Evolutionary conservation across 148 eudicot species (phyloP).

Genomic region (Talinum fruticosum): DNA sequence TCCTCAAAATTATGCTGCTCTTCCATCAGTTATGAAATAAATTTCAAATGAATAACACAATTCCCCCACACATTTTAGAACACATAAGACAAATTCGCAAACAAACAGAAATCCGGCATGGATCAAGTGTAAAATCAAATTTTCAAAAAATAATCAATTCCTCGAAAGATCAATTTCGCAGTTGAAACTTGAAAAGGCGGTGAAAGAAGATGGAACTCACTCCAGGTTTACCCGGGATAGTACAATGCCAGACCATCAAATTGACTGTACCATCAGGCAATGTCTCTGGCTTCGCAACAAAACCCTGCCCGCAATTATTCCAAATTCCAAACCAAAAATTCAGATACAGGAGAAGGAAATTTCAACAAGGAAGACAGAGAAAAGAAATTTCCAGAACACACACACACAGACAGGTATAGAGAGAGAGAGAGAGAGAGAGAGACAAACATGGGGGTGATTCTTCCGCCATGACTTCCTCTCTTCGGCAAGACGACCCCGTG

Average conservation of each 20-base stretch:
- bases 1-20: not conserved
- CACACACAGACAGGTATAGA: not conserved
- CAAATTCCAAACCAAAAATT: not conserved
- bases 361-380: not conserved
- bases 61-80: not conserved
- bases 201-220: slow-evolving; percentile 32
- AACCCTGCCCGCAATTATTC: slow-evolving; percentile 48
- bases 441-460: slow-evolving; percentile 74
- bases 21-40: not conserved
- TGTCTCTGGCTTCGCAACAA: slow-evolving; percentile 85
- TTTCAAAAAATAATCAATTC: too few relatives aligned
- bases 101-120: not conserved
- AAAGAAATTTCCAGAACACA: not conserved
- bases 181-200: too few relatives aligned
- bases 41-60: not conserved
- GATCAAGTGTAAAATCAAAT: too few relatives aligned
- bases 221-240: slow-evolving; percentile 78
- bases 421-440: not conserved
- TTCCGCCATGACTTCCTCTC: slow-evolving; percentile 87
- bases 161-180: too few relatives aligned
- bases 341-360: too few relatives aligned
- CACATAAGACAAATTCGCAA: not conserved
- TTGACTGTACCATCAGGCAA: slow-evolving; percentile 65
- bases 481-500: slow-evolving; percentile 76
- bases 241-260: slow-evolving; percentile 75